A percentile compares a stretch with the other conserved stretches of the same genome.
Conservation (phyloP, 371 early-diverging fungal genomes). For the Haplosporangium sp. region DNA sequence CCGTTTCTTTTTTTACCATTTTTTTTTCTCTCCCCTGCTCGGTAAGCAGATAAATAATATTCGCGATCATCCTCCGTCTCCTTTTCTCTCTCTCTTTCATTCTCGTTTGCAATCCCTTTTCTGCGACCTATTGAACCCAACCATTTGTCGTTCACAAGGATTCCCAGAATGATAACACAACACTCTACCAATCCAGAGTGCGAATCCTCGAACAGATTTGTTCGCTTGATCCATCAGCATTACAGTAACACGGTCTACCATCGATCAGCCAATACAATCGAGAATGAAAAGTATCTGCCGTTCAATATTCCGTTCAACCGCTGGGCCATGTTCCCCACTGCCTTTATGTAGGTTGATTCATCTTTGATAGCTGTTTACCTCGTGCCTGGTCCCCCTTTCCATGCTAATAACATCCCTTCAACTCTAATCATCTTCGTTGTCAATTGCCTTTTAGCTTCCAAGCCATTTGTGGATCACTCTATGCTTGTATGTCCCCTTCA, state of each 20-base stretch:
- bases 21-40: too few species aligned
- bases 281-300: constrained; percentile 37
- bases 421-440: background rate
- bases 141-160: too few species aligned
- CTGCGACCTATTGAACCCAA: background rate
- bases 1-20: too few species aligned
- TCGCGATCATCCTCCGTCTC: background rate
- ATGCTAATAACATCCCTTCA: background rate
- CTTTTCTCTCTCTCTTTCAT: background rate
- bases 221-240: constrained; percentile 36
- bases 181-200: constrained; percentile 7
- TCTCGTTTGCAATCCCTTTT: background rate
- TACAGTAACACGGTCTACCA: constrained; percentile 45
- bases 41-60: too few species aligned
- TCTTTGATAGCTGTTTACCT: too few species aligned
- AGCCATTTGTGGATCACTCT: constrained; percentile 53
- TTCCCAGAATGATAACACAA: constrained; percentile 9
- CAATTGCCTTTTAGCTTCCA: constrained; percentile 34
- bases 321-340: constrained; percentile 53
- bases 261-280: constrained; percentile 23
- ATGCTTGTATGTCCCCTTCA: constrained; percentile 33
- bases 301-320: constrained; percentile 41
- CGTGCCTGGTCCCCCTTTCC: background rate
- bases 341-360: constrained; percentile 32
- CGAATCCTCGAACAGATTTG: constrained; percentile 12